These are phyloP conservation scores for Xylaria scruposa DNA, from an alignment of 495 filamentous ascomycete species.

Conservation along the genomic window DNA sequence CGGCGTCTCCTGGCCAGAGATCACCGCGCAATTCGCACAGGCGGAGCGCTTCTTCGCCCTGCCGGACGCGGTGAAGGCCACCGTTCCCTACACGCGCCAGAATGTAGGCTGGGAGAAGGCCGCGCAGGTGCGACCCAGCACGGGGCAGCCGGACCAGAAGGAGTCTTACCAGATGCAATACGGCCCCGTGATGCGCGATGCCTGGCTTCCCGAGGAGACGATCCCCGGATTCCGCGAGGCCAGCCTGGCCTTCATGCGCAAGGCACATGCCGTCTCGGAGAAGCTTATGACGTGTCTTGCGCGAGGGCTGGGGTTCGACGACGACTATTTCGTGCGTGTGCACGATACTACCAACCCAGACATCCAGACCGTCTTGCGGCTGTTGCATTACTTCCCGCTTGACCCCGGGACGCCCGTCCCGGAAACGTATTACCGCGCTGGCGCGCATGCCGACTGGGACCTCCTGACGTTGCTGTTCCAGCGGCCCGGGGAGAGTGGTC, in stretches of 20 bases:
- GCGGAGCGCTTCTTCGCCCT: constrained; percentile 64
- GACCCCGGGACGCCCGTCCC: constrained; percentile 42
- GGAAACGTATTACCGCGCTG: constrained; percentile 64
- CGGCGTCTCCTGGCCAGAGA: constrained; percentile 53
- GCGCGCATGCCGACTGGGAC: constrained; percentile 70
- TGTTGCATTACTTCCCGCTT: constrained; percentile 63
- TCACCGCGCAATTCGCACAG: constrained; percentile 60
- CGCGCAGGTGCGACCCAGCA: constrained; percentile 66
- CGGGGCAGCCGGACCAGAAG: constrained; percentile 66
- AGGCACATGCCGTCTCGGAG: constrained; percentile 60
- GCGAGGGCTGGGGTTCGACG: constrained; percentile 60
- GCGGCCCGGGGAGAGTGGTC: constrained; percentile 63
- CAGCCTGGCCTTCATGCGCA: constrained; percentile 60
- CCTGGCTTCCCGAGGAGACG: constrained; percentile 58
- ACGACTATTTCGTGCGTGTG: constrained; percentile 62
- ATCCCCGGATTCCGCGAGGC: constrained; percentile 58
- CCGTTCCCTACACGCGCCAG: constrained; percentile 58
- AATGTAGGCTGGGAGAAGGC: constrained; percentile 72
- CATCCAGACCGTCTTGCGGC: constrained; percentile 62
- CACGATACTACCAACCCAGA: constrained; percentile 57
- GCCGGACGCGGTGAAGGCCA: constrained; percentile 57
- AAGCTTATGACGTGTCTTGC: constrained; percentile 67
- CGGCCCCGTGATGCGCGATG: constrained; percentile 53
- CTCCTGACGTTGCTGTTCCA: constrained; percentile 72
- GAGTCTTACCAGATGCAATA: constrained; percentile 70